Base-by-base conservation (phyloP, 192 early-diverging fungal genomes). In the Coemansia brasiliensis region DNA sequence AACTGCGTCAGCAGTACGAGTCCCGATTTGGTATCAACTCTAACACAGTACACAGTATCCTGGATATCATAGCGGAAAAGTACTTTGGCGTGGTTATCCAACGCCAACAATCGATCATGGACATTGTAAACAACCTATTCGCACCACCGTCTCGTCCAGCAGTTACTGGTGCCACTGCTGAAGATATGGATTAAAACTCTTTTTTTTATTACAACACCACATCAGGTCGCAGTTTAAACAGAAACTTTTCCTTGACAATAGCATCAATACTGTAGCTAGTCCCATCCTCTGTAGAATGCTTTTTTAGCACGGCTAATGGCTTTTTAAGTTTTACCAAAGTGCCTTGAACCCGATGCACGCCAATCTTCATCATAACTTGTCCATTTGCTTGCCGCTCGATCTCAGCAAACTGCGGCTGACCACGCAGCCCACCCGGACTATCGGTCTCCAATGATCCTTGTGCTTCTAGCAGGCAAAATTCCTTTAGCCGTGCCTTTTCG, bases 21-120 rank as follows among this genome's bases (percentile, higher is more conserved):
- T 39, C 37, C 9, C 56, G 38, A 25, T 80, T 80, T 55, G 78
- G 78, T 27, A 61, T 42, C 1, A 80, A 80, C 25, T 32, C 44
- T 9, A 48, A 52, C 13, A 44, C 43, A 3, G 65, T 74, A 2
- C 57, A 68, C 27, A 64, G 61, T 11, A 41, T 73, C 12, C 42
- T 80, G 57, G 78, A 80, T 13, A 35, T 40, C 10, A 41, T 80
- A 4, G 78, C 67, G 5, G 63, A 69, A 43, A 67, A 65, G 57
- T 80, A 64, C 59, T 80, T 80, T 74, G 78, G 78, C 22, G 67
- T 80, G 29, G 72, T 74, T 10, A 51, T 74, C 37, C 70, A 74
- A 27, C 72, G 64, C 49, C 78, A 73, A 61, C 78, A 74, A 54
- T 74, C 70, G 25, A 45, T 74, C 17, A 71, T 74, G 57, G 78